Percentiles rank a stretch among this genome's conserved stretches.
These are phyloP conservation scores for Arthroderma sp. DNA, from an alignment of 2,329 filamentous ascomycete genomes.

Conservation along the genomic window DNA sequence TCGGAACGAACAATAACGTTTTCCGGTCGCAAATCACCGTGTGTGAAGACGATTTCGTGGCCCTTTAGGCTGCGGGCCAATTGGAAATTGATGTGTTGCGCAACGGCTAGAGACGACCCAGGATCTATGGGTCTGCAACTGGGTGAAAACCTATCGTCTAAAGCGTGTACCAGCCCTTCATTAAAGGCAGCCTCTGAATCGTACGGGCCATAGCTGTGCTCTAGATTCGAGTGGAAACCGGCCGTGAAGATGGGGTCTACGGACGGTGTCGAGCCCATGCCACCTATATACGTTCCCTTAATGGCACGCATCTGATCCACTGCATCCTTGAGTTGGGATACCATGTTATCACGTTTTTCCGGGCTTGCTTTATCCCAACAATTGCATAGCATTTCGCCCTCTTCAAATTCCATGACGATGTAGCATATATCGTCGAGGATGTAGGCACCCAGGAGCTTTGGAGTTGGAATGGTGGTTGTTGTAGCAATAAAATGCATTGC, in stretches of 20 bases:
- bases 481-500: slow-evolving; percentile 5
- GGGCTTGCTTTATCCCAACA: slow-evolving; percentile 1
- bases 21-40: slow-evolving; percentile 14
- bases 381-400: background rate
- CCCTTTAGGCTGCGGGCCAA: slow-evolving; percentile 10
- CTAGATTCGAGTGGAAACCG: background rate
- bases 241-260: slow-evolving; percentile 4
- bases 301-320: slow-evolving; percentile 5
- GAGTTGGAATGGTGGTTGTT: slow-evolving; percentile 2
- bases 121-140: background rate
- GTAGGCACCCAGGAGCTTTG: slow-evolving; percentile 4
- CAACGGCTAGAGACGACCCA: background rate
- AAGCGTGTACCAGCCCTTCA: slow-evolving; percentile 6
- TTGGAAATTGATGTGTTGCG: slow-evolving; percentile 9
- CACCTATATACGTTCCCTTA: slow-evolving; percentile 6
- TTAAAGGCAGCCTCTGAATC: slow-evolving; percentile 3
- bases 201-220: slow-evolving; percentile 4
- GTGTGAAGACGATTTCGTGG: slow-evolving; percentile 15
- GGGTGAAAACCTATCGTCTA: slow-evolving; percentile 1
- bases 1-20: slow-evolving; percentile 17
- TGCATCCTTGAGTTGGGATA: slow-evolving; percentile 3
- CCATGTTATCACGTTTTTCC: slow-evolving; percentile 1
- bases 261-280: background rate
- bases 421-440: slow-evolving; percentile 5
- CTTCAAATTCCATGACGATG: slow-evolving; percentile 6